A percentile compares a stretch with the other conserved stretches of the same genome.
phyloP scores from a whole-genome alignment of 768 basidiomycete genomes.

The Xanthoconium purpureum region DNA sequence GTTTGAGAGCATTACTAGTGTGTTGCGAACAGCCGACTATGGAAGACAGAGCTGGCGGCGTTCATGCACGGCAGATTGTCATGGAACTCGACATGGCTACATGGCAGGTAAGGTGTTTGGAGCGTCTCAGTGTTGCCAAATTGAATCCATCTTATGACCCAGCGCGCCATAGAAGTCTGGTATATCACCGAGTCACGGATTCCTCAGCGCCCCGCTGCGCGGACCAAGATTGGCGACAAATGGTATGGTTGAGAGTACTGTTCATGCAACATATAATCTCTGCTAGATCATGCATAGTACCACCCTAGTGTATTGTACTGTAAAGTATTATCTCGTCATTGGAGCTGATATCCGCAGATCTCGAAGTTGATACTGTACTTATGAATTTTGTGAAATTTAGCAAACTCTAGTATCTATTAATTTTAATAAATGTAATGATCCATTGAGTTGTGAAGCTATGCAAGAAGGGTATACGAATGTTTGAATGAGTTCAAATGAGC shows the following conservation, averaged over 20 bases:
- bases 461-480: constrained; percentile 3
- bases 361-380: not conserved
- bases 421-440: too few species aligned
- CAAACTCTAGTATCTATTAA: not conserved
- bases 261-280: not conserved
- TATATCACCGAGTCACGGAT: constrained; percentile 73
- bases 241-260: constrained; percentile 59
- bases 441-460: not conserved
- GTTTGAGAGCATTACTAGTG: constrained; percentile 36
- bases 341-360: not conserved
- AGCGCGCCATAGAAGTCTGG: constrained; percentile 89
- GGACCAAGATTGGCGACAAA: constrained; percentile 55
- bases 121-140: not conserved
- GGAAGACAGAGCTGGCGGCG: constrained; percentile 59
- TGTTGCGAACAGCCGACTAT: constrained; percentile 61
- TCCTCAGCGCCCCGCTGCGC: constrained; percentile 64
- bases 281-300: constrained; percentile 2
- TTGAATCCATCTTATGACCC: not conserved
- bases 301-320: constrained; percentile 17
- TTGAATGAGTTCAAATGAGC: not conserved
- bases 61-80: constrained; percentile 80
- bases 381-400: not conserved
- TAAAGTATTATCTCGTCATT: constrained; percentile 10
- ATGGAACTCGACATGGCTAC: constrained; percentile 88
- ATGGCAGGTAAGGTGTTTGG: constrained; percentile 63